These are phyloP conservation scores for Stenocarpella maydis DNA, from an alignment of 2,329 filamentous ascomycete species.

Conservation along the genomic window DNA sequence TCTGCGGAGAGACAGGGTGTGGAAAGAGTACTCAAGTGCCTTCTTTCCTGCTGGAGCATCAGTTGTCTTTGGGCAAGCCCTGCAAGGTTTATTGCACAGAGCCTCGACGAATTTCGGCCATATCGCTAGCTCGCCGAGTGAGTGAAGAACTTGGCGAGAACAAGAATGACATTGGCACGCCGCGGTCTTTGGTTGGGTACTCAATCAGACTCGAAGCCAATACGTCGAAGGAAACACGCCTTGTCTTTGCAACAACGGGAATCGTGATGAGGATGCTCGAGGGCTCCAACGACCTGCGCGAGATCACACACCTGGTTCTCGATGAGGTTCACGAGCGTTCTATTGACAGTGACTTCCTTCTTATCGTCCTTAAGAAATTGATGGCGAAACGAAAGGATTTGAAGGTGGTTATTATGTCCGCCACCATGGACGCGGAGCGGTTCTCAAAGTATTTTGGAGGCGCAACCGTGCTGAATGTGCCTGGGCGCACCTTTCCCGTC, in stretches of 20 bases:
- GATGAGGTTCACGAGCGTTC: slow-evolving; percentile 97
- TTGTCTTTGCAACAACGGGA: slow-evolving; percentile 89
- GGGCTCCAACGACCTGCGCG: slow-evolving; percentile 82
- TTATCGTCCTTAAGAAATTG: slow-evolving; percentile 89
- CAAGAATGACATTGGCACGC: slow-evolving; percentile 81
- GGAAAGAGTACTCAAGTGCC: slow-evolving; percentile 99
- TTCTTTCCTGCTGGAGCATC: slow-evolving; percentile 88
- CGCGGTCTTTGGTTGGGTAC: slow-evolving; percentile 88
- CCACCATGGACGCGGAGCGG: slow-evolving; percentile 89
- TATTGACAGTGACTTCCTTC: slow-evolving; percentile 94
- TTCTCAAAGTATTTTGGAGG: slow-evolving; percentile 89
- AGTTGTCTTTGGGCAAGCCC: slow-evolving; percentile 78
- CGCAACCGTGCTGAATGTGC: slow-evolving; percentile 88
- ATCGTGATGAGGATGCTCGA: slow-evolving; percentile 99
- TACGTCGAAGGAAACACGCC: slow-evolving; percentile 78
- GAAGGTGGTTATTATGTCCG: slow-evolving; percentile 96
- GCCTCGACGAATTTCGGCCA: slow-evolving; percentile 92
- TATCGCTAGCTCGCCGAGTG: slow-evolving; percentile 90
- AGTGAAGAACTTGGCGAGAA: slow-evolving; percentile 93
- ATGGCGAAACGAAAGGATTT: slow-evolving; percentile 79
- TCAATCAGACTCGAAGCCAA: slow-evolving; percentile 94
- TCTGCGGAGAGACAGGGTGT: slow-evolving; percentile 96
- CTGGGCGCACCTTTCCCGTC: slow-evolving; percentile 93
- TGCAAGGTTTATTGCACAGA: slow-evolving; percentile 98
- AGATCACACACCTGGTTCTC: slow-evolving; percentile 93